phyloP scores from a whole-genome alignment of 2,329 filamentous ascomycete species.

The Aspergillus sp. region DNA sequence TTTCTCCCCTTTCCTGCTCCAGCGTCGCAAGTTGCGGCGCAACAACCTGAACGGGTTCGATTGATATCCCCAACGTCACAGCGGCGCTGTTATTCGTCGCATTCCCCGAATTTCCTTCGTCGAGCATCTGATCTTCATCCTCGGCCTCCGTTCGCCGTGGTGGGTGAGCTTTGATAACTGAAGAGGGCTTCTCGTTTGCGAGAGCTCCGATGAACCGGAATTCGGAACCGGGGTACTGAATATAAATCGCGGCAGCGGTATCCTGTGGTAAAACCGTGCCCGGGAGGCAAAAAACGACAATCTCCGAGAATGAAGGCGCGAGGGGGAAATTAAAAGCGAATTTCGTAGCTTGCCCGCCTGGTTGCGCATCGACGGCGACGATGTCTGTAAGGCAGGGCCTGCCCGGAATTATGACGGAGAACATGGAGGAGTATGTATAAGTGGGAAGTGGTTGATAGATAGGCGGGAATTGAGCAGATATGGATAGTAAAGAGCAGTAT shows the following conservation, averaged over 20 bases:
- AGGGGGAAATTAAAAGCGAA: constrained; percentile 68
- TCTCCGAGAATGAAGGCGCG: constrained; percentile 63
- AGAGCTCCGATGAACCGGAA: constrained; percentile 89
- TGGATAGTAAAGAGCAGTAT: not conserved
- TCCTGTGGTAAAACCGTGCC: constrained; percentile 69
- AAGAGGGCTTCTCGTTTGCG: constrained; percentile 84
- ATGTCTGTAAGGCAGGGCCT: constrained; percentile 61
- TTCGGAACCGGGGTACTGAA: constrained; percentile 66
- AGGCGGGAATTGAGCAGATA: not conserved
- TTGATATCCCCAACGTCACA: constrained; percentile 76
- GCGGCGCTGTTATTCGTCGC: constrained; percentile 38
- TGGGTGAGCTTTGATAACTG: constrained; percentile 75
- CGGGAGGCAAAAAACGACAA: constrained; percentile 87
- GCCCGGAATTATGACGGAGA: constrained; percentile 61
- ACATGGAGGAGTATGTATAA: constrained; percentile 44
- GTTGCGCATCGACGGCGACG: constrained; percentile 49
- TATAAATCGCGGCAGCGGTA: constrained; percentile 86
- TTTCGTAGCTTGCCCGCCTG: constrained; percentile 58
- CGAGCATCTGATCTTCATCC: constrained; percentile 47
- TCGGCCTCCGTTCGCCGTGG: constrained; percentile 30
- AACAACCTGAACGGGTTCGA: constrained; percentile 75
- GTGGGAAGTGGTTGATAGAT: not conserved
- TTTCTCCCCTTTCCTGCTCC: constrained; percentile 28
- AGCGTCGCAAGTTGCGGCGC: constrained; percentile 66
- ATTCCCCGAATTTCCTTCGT: constrained; percentile 38